These are phyloP conservation scores for Tetrahymena thermophila DNA, from an alignment of 73 alveolate genomes.

Conservation along the genomic window DNA sequence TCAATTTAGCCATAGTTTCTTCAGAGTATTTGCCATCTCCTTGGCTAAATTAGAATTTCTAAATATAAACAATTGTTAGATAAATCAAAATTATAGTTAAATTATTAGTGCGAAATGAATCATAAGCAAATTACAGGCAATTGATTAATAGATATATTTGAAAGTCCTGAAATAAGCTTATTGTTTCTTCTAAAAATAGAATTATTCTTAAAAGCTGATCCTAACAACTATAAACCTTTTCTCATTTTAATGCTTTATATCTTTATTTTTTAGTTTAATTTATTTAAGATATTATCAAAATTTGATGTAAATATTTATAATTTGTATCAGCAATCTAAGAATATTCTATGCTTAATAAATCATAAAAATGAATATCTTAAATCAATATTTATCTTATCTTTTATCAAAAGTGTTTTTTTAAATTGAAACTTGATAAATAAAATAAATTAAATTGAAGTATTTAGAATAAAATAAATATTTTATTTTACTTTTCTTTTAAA, in stretches of 20 bases:
- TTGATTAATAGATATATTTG: neutral
- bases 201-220: neutral
- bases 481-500: too few species aligned
- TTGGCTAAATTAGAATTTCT: neutral
- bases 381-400: too few species aligned
- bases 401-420: too few species aligned
- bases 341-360: neutral
- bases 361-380: too few species aligned
- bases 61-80: neutral
- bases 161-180: neutral
- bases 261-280: neutral
- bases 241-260: neutral
- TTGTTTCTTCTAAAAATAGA: neutral
- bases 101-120: neutral
- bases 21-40: neutral
- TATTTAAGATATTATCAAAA: neutral
- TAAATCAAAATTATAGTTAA: neutral
- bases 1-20: neutral
- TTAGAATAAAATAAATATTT: too few species aligned
- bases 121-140: neutral
- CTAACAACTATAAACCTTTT: neutral
- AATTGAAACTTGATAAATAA: too few species aligned
- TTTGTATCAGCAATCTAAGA: neutral
- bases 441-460: too few species aligned
- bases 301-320: neutral